These are phyloP conservation scores for Chlorella sp. DNA, from an alignment of 139 green algal genomes.

Conservation along the genomic window DNA sequence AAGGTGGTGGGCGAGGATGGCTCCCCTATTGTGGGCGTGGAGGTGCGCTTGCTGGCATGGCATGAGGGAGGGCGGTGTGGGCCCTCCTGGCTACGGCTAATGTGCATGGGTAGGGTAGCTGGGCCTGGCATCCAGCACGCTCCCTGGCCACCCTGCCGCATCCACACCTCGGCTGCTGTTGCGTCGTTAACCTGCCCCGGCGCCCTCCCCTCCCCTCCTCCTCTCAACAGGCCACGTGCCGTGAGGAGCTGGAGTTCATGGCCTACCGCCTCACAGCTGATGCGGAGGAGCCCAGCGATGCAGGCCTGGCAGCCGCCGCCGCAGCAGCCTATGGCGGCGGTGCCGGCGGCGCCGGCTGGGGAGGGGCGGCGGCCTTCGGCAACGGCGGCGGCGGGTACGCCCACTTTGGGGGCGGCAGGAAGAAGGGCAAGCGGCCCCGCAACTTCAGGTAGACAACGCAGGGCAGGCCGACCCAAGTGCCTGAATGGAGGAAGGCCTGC, in stretches of 20 bases:
- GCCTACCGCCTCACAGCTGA: background rate
- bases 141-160: no score
- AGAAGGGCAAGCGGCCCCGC: constrained; percentile 4
- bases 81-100: no score
- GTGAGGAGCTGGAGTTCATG: constrained; percentile 40
- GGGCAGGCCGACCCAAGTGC: no score
- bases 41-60: background rate
- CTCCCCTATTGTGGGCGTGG: constrained; percentile 42
- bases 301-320: background rate
- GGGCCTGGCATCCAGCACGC: no score
- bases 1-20: background rate
- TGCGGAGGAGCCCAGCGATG: background rate
- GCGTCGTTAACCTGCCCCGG: no score
- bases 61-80: no score
- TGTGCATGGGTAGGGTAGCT: no score
- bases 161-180: no score
- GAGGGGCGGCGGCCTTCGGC: background rate
- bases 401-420: background rate
- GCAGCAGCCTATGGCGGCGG: background rate
- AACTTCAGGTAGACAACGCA: background rate
- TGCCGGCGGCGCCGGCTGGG: background rate
- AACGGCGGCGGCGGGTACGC: background rate
- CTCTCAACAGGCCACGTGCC: background rate
- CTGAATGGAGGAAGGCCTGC: no score
- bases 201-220: background rate